Conservation (phyloP, 2,329 filamentous ascomycete species). For the Bipolaris victoriae region DNA sequence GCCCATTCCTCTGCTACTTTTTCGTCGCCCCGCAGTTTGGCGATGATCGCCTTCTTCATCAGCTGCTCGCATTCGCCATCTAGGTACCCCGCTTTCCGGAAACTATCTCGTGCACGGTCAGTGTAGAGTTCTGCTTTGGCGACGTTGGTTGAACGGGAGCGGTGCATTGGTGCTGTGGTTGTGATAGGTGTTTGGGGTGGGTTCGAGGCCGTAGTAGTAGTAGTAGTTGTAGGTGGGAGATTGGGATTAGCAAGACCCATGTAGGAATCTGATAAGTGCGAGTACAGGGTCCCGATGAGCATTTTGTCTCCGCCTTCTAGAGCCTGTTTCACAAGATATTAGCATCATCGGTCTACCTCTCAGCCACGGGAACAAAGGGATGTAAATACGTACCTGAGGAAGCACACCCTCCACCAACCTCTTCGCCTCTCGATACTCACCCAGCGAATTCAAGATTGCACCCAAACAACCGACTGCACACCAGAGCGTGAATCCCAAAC, state of each 20-base stretch:
- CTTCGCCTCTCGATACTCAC: conserved; percentile 71
- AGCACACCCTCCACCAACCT: conserved; percentile 71
- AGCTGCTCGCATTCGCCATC: conserved; percentile 77
- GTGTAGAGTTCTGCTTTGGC: conserved; percentile 45
- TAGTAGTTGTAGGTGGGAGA: not conserved
- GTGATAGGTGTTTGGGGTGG: not conserved
- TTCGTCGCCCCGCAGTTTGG: conserved; percentile 64
- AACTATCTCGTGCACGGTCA: conserved; percentile 54
- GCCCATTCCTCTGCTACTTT: conserved; percentile 47
- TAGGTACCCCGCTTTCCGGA: conserved; percentile 69
- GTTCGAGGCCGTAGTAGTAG: not conserved
- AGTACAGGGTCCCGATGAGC: conserved; percentile 71
- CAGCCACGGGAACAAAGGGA: not conserved
- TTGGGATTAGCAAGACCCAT: conserved; percentile 74
- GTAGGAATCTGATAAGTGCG: conserved; percentile 74
- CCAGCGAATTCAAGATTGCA: conserved; percentile 70
- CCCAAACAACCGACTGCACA: conserved; percentile 71
- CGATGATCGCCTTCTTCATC: conserved; percentile 80
- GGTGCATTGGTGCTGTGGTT: conserved; percentile 13
- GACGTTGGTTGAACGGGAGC: conserved; percentile 30
- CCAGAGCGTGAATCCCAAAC: conserved; percentile 74
- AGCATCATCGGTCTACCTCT: not conserved
- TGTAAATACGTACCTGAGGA: conserved; percentile 64
- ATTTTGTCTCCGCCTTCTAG: conserved; percentile 71
- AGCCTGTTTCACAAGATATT: conserved; percentile 32